Conservation (phyloP, 140 eudicot genomes). For the Flaveria floridana region DNA sequence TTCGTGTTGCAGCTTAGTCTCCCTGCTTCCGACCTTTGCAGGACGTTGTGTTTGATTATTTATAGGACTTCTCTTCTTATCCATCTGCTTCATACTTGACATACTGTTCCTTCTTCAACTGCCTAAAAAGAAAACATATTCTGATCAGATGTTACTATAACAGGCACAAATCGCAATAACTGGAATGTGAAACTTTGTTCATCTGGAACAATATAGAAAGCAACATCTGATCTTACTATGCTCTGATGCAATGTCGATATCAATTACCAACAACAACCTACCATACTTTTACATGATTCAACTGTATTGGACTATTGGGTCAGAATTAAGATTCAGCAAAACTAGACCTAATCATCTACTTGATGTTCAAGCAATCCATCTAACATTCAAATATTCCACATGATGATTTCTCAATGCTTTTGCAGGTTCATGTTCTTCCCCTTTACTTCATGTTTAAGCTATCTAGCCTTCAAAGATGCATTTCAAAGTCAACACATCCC, state of each 20-base stretch:
- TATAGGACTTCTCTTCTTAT: constrained; percentile 50
- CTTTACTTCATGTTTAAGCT: constrained; percentile 29
- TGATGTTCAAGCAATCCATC: constrained; percentile 1
- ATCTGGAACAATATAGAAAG: constrained; percentile 12
- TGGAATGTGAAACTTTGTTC: neutral
- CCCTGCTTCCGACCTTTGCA: constrained; percentile 47
- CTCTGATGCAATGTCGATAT: neutral
- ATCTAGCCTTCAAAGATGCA: constrained; percentile 23
- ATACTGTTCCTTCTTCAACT: constrained; percentile 32
- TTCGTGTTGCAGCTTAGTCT: constrained; percentile 45
- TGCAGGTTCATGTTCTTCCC: neutral
- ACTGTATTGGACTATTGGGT: too few species aligned
- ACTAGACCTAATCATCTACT: constrained; percentile 14
- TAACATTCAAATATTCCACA: constrained; percentile 2
- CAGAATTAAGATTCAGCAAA: neutral
- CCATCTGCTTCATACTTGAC: constrained; percentile 56
- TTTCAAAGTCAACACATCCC: constrained; percentile 20
- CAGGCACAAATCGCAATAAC: neutral
- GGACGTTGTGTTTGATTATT: constrained; percentile 48
- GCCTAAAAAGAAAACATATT: constrained; percentile 26
- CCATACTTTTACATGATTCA: neutral
- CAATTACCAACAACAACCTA: constrained; percentile 15
- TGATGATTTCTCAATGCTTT: constrained; percentile 13
- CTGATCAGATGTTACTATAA: constrained; percentile 7
- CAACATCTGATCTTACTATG: constrained; percentile 24